A percentile compares a stretch with the other conserved stretches of the same genome.
Evolutionary conservation across 1,139 yeast genomes (phyloP).

Genomic region (Scheffersomyces titani): DNA sequence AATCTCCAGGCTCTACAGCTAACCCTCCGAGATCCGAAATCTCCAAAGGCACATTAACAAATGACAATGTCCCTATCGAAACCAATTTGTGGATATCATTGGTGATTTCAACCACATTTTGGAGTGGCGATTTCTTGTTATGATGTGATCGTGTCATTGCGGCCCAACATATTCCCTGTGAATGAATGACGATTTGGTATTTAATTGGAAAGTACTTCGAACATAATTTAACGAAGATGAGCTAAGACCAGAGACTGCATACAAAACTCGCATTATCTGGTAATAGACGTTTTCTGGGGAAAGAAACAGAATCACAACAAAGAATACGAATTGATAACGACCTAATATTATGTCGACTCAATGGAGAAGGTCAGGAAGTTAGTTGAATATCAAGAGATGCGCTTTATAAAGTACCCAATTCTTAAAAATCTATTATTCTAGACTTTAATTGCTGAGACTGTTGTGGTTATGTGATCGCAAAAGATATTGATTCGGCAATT

Average conservation of each 20-base stretch:
- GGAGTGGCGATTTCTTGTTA: slow-evolving; percentile 3
- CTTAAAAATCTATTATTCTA: neutral
- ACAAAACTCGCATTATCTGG: neutral
- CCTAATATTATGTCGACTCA: too few relatives aligned
- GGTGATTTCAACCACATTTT: slow-evolving; percentile 25
- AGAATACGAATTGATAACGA: neutral
- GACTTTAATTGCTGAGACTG: neutral
- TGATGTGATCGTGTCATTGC: neutral
- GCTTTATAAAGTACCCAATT: too few relatives aligned
- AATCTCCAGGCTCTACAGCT: slow-evolving; percentile 1
- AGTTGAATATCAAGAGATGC: too few relatives aligned
- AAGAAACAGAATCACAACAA: neutral
- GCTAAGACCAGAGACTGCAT: neutral
- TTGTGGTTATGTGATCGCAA: too few relatives aligned
- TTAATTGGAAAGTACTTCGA: neutral
- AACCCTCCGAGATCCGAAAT: slow-evolving; percentile 21
- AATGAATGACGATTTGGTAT: neutral
- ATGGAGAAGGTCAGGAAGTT: too few relatives aligned
- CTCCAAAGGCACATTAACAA: slow-evolving; percentile 39
- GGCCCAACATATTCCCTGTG: neutral
- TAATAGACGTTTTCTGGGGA: neutral
- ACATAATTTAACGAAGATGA: neutral
- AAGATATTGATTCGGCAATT: too few relatives aligned
- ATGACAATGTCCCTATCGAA: slow-evolving; percentile 51
- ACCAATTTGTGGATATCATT: slow-evolving; percentile 41